Conservation (phyloP, 2,329 filamentous ascomycete genomes). For the Sclerotinia minor region DNA sequence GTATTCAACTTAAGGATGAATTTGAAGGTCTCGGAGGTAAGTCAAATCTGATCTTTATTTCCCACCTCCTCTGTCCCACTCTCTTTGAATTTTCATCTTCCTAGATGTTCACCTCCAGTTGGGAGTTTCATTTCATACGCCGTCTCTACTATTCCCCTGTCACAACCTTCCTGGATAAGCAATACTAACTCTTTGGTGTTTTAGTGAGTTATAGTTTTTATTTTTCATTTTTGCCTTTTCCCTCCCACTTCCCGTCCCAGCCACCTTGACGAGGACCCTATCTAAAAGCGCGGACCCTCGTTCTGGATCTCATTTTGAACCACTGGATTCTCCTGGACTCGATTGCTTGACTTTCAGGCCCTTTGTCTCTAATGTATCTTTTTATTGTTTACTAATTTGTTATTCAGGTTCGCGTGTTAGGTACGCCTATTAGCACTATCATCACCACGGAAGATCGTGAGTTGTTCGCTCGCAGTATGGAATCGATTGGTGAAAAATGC, state of each 20-base stretch:
- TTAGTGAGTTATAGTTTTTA: slow-evolving; percentile 46
- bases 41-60: not conserved
- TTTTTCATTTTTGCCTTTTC: no score
- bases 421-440: slow-evolving; percentile 74
- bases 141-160: not conserved
- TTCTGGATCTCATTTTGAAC: no score
- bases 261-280: no score
- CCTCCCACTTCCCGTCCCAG: no score
- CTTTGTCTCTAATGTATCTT: no score
- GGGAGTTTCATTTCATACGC: not conserved
- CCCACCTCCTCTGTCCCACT: no score
- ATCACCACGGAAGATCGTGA: slow-evolving; percentile 96
- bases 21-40: slow-evolving; percentile 15
- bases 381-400: no score
- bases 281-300: no score
- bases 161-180: not conserved
- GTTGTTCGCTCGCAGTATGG: slow-evolving; percentile 89
- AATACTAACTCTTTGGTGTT: not conserved
- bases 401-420: slow-evolving; percentile 60
- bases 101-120: no score
- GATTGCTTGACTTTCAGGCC: no score
- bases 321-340: no score
- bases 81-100: not conserved
- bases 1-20: slow-evolving; percentile 92
- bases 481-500: slow-evolving; percentile 97